These are phyloP conservation scores for Pseudonitzschia delicatissima DNA, from an alignment of 108 stramenopile species.

Conservation along the genomic window DNA sequence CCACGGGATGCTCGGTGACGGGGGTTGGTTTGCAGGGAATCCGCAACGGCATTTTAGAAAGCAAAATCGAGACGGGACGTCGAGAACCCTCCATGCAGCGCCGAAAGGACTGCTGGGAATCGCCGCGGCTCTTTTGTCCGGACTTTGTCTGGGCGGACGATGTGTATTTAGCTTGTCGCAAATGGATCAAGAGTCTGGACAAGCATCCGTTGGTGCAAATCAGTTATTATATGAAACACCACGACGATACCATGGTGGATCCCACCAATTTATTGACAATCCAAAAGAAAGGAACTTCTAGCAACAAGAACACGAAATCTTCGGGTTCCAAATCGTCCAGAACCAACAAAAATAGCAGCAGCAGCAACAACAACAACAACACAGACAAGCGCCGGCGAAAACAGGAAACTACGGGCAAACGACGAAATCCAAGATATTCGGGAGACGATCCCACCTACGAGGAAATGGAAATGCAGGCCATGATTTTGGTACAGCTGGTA, in stretches of 20 bases:
- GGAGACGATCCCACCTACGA: not conserved
- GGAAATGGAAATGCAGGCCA: conserved; percentile 26
- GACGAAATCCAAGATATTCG: not conserved
- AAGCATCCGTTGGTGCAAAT: conserved; percentile 58
- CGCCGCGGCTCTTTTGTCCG: conserved; percentile 72
- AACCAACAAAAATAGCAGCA: not conserved
- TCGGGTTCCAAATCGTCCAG: not conserved
- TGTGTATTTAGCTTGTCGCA: conserved; percentile 53
- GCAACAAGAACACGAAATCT: not conserved
- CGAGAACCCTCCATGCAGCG: conserved; percentile 45
- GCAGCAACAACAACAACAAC: conserved; percentile 10
- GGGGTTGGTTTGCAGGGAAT: conserved; percentile 33
- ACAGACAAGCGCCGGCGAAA: not conserved
- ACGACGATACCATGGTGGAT: not conserved
- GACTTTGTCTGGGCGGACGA: conserved; percentile 89
- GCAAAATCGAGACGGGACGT: conserved; percentile 36
- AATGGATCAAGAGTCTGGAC: conserved; percentile 49
- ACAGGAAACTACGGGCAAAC: not conserved
- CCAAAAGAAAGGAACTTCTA: not conserved
- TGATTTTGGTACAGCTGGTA: conserved; percentile 35
- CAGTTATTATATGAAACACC: not conserved
- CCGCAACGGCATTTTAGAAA: conserved; percentile 28
- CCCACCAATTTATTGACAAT: not conserved
- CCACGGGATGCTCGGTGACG: not conserved
- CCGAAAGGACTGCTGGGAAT: conserved; percentile 83